Percentiles rank a stretch among this genome's conserved stretches.
Evolutionary conservation across 805 yeast genomes (phyloP).

Genomic region (Saccharomycopsis sp.): DNA sequence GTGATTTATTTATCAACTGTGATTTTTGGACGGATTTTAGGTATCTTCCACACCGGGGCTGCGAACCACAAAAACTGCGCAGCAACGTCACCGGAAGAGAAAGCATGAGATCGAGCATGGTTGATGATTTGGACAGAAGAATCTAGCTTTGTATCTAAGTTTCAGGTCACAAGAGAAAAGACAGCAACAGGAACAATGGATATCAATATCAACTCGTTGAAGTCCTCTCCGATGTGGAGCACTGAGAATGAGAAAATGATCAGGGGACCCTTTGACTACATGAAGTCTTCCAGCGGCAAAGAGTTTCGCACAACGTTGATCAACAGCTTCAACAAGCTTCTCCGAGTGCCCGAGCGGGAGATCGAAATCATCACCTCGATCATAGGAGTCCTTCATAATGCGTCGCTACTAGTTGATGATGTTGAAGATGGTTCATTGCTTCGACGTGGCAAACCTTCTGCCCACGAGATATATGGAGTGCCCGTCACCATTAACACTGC

Average conservation of each 20-base stretch:
- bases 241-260: conserved; percentile 26
- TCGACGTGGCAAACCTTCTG: conserved; percentile 71
- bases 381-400: conserved; percentile 54
- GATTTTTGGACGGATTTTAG: no score
- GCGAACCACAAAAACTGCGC: no score
- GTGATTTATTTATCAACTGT: no score
- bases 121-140: no score
- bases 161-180: no score
- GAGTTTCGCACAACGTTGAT: conserved; percentile 43
- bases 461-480: conserved; percentile 68
- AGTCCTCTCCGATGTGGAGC: conserved; percentile 25
- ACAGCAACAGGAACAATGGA: conserved; percentile 16
- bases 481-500: conserved; percentile 80
- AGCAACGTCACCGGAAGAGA: no score
- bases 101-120: no score
- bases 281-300: conserved; percentile 46
- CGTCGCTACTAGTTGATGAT: conserved; percentile 73
- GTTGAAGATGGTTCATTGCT: conserved; percentile 70
- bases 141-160: no score
- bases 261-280: conserved; percentile 41
- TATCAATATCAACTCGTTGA: conserved; percentile 9
- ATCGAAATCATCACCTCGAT: conserved; percentile 36
- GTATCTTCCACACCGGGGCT: no score
- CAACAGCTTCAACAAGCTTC: conserved; percentile 43
- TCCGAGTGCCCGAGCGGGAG: conserved; percentile 33